These are phyloP conservation scores for Pichia pseudocactophila DNA, from an alignment of 805 yeast genomes.

Conservation along the genomic window DNA sequence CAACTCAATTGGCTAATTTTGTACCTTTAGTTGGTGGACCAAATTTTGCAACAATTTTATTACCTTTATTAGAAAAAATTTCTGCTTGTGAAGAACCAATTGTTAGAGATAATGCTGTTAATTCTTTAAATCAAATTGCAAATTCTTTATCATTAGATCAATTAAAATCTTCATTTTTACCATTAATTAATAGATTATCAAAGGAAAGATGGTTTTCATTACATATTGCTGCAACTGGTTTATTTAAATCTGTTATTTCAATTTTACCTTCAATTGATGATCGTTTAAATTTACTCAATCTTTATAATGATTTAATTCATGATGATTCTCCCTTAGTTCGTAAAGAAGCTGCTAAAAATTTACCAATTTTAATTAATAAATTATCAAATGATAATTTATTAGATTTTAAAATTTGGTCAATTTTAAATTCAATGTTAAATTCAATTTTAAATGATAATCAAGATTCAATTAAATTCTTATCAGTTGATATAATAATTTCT, in stretches of 20 bases:
- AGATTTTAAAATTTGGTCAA: slow-evolving; percentile 42
- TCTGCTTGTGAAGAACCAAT: slow-evolving; percentile 94
- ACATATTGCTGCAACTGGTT: slow-evolving; percentile 85
- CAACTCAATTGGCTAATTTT: slow-evolving; percentile 81
- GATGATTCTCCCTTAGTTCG: slow-evolving; percentile 99
- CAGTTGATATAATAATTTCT: slow-evolving; percentile 81
- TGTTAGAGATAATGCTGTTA: slow-evolving; percentile 91
- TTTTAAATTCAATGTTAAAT: slow-evolving; percentile 75
- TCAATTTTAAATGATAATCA: slow-evolving; percentile 74
- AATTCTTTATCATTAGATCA: slow-evolving; percentile 54
- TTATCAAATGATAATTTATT: slow-evolving; percentile 22
- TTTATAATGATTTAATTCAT: slow-evolving; percentile 61
- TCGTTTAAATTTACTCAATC: slow-evolving; percentile 53
- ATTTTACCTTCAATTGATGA: slow-evolving; percentile 43
- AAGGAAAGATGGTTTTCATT: slow-evolving; percentile 92
- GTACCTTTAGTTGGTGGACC: slow-evolving; percentile 86
- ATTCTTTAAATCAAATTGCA: slow-evolving; percentile 67
- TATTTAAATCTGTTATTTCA: slow-evolving; percentile 61
- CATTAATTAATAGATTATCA: slow-evolving; percentile 67
- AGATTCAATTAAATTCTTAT: slow-evolving; percentile 86
- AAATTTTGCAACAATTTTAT: slow-evolving; percentile 46
- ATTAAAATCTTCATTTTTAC: slow-evolving; percentile 57
- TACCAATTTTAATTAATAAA: slow-evolving; percentile 65
- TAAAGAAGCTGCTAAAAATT: slow-evolving; percentile 81
- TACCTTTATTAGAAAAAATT: slow-evolving; percentile 70